These are phyloP conservation scores for Celoporthe dispersa DNA, from an alignment of 2,329 filamentous ascomycete genomes.

Conservation along the genomic window DNA sequence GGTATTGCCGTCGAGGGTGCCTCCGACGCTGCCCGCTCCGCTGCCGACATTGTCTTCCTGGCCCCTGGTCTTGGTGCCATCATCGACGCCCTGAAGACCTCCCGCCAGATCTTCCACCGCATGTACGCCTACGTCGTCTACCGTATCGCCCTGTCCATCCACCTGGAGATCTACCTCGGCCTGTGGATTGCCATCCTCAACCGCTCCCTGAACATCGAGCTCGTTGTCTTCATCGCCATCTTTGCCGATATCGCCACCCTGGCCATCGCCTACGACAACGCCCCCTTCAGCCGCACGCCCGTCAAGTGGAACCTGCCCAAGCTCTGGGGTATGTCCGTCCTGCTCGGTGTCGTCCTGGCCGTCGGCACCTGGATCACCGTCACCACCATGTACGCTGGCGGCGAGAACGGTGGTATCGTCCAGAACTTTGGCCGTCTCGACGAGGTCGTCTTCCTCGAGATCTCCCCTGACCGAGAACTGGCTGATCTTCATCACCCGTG, in stretches of 20 bases:
- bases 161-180: constrained; percentile 89
- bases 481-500: constrained; percentile 95
- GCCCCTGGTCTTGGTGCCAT: constrained; percentile 89
- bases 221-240: constrained; percentile 93
- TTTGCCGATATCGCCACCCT: constrained; percentile 92
- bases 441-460: constrained; percentile 84
- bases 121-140: constrained; percentile 98
- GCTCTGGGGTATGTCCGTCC: constrained; percentile 89
- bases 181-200: constrained; percentile 91
- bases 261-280: constrained; percentile 92
- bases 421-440: constrained; percentile 87
- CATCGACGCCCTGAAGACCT: constrained; percentile 90
- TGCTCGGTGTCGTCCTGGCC: constrained; percentile 81
- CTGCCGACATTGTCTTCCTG: constrained; percentile 92
- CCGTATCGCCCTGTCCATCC: constrained; percentile 89
- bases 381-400: constrained; percentile 77
- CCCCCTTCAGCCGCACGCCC: constrained; percentile 80
- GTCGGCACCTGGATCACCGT: constrained; percentile 87
- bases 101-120: constrained; percentile 92
- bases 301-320: constrained; percentile 96
- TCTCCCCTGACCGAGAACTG: constrained; percentile 92
- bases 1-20: constrained; percentile 94
- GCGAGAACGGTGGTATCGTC: constrained; percentile 78
- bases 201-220: constrained; percentile 79
- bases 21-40: constrained; percentile 87